Evolutionary conservation across 208 protist species (phyloP), one percentile per base, ranked within the genome.

Genomic region (Trypanosoma vivax): DNA sequence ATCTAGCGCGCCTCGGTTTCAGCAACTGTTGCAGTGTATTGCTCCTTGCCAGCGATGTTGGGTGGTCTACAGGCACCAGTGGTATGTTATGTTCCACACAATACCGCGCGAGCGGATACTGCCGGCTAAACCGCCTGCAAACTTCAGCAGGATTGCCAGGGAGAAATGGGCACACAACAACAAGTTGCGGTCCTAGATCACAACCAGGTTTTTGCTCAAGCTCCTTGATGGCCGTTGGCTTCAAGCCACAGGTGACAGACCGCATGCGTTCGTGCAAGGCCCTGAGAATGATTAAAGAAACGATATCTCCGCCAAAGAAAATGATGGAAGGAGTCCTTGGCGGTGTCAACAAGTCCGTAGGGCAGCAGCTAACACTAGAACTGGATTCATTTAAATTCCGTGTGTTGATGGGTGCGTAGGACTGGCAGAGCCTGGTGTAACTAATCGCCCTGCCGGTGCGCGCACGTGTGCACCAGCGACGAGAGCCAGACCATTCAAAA

Each of bases 241-340:
- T 35, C 40, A 13, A 16, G 23, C 1, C 30, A 13, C 40, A n/a
- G n/a, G 11, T 25, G 37, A 64, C 51, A 47, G 64, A 56, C 1
- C 52, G 49, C 55, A 92, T 70, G 34, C 80, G 79, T 34, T 72
- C 58, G 65, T 86, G 73, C 14, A 94, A 61, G 1, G 79, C 80
- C 50, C 82, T 70, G 2, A 94, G 75, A 0, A 75, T 76, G 0
- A 78, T 76, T 13, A 89, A 60, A 1, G 79, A 89, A 16, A 94
- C 86, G 11, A 76, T 60, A 43, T 90, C 86, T 0, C 86, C 86
- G 29, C 86, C 86, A 65, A 94, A 89, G 63, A 94, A 83, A 24
- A 94, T 67, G 5, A 94, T 63, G 19, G 54, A 62, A 21, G 63
- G 63, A 14, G 28, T 31, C 34, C 29, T 56, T 13, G 18, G 23